phyloP scores from a whole-genome alignment of 2,329 filamentous ascomycete species.

The Chaetomium olivaceum region DNA sequence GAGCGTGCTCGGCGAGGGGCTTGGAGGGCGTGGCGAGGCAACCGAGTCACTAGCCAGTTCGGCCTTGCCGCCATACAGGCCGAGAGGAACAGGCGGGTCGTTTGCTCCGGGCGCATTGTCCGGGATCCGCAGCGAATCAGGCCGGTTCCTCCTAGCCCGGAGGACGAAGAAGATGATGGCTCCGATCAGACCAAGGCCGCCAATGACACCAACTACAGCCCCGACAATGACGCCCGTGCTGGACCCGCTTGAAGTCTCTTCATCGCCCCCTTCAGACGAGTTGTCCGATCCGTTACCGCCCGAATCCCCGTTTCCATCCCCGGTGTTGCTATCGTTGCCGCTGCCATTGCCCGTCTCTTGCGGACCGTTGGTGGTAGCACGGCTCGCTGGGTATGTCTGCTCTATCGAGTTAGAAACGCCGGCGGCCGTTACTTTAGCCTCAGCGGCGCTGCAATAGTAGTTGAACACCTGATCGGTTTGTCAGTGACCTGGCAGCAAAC shows the following conservation, averaged over 20 bases:
- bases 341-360: constrained; percentile 18
- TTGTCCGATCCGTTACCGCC: background rate
- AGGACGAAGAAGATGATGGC: constrained; percentile 42
- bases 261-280: background rate
- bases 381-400: constrained; percentile 33
- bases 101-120: constrained; percentile 16
- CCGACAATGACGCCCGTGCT: constrained; percentile 41
- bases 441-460: constrained; percentile 53
- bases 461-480: constrained; percentile 41
- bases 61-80: constrained; percentile 35
- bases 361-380: constrained; percentile 6
- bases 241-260: constrained; percentile 21
- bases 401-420: constrained; percentile 44
- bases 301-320: constrained; percentile 9
- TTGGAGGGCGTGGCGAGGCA: constrained; percentile 32
- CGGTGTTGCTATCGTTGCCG: constrained; percentile 8
- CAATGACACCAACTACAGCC: constrained; percentile 39
- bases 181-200: constrained; percentile 37
- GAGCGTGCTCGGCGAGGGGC: constrained; percentile 36
- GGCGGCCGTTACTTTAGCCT: constrained; percentile 42
- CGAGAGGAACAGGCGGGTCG: constrained; percentile 22
- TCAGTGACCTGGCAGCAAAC: background rate
- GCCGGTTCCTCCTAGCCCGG: constrained; percentile 32
- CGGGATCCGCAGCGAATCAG: constrained; percentile 15
- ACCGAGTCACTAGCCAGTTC: constrained; percentile 27